A percentile compares a stretch with the other conserved stretches of the same genome.
Conservation (phyloP, 345 rosid species). For the Bruguiera gymnorhiza region DNA sequence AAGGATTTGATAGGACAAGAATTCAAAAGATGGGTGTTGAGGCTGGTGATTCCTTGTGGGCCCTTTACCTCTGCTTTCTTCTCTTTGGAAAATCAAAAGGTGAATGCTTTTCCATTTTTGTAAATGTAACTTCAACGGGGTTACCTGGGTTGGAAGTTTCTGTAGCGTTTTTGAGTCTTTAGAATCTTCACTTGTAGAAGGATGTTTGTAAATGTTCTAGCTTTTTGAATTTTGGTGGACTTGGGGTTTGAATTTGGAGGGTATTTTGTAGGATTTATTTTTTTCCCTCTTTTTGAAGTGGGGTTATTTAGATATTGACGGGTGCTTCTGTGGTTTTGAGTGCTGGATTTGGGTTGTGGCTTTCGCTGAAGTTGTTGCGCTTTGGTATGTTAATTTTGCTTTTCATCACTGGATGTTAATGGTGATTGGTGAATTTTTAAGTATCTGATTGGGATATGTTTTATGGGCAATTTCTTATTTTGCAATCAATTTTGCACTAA, state of each 20-base stretch:
- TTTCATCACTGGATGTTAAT: not conserved
- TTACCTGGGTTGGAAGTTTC: no score
- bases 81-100: slow-evolving; percentile 31
- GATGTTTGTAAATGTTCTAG: not conserved
- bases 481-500: slow-evolving; percentile 2
- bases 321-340: slow-evolving; percentile 8
- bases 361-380: slow-evolving; percentile 10
- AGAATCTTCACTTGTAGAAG: not conserved
- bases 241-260: slow-evolving; percentile 7
- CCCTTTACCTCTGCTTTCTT: slow-evolving; percentile 26
- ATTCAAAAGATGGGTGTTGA: slow-evolving; percentile 26
- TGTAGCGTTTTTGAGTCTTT: not conserved
- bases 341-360: slow-evolving; percentile 17
- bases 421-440: not conserved
- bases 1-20: slow-evolving; percentile 12
- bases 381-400: slow-evolving; percentile 4
- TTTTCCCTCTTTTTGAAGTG: slow-evolving; percentile 10
- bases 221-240: not conserved
- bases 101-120: slow-evolving; percentile 13
- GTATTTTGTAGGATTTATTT: not conserved
- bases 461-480: not conserved
- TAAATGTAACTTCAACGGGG: not conserved
- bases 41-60: slow-evolving; percentile 21
- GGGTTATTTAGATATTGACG: slow-evolving; percentile 21
- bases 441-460: not conserved